Evolutionary conservation across 805 yeast species (phyloP), one percentile per base, ranked within the genome.

Genomic region (Candida sonorensis): DNA sequence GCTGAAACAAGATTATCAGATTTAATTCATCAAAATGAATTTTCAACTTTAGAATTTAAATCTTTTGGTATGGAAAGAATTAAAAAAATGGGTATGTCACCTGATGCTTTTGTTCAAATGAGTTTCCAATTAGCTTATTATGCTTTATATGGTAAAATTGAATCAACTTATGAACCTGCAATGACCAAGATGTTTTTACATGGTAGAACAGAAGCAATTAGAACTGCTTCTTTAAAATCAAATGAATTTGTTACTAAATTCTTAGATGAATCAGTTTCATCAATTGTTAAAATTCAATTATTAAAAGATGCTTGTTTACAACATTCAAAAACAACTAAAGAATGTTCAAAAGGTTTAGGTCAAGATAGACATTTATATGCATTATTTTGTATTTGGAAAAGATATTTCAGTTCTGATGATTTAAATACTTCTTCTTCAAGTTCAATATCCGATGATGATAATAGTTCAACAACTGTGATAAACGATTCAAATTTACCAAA

Each of bases 71-170:
- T 84, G 46, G 75, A 78, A 32, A 69, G 74, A 36, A 86, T 87
- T 53, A 87, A 87, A 54, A 74, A 74, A 37, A 79, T 85, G 75
- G 88, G 86, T 40, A 79, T 78, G 55, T 82, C 94, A 2, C 97
- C 97, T 0, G 97, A 87, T 65, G 97, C 97, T 0, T 87, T 82
- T 59, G 80, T 82, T 23, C 97, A 87, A 56, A 85, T 87, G 90
- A 81, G 87, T 16, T 85, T 86, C 65, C 96, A 87, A 58, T 84
- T 92, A 7, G 86, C 95, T 4, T 87, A 86, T 57, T 87, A 84
- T 51, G 94, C 95, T 0, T 67, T 87, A 23, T 87, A 87, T 53
- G 96, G 97, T 30, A 83, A 82, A 51, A 90, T 86, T 24, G 97
- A 86, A 57, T 83, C 94, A 42, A 85, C 95, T 5, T 87, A 87